A percentile compares a stretch with the other conserved stretches of the same genome.
Evolutionary conservation across 106 monocot species (phyloP).

Genomic region (Dendrobium nobile): DNA sequence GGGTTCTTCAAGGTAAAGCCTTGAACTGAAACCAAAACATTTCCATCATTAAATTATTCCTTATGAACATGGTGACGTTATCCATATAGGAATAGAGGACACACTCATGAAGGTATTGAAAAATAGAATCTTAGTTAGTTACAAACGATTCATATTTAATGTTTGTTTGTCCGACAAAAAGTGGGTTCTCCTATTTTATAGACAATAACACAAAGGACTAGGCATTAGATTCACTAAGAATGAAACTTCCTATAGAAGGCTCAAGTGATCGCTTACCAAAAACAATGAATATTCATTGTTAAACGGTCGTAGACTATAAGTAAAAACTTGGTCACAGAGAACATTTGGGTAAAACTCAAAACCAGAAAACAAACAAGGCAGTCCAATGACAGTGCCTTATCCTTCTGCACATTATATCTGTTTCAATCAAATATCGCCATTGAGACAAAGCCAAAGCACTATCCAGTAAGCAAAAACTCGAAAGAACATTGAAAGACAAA

Average conservation of each 20-base stretch:
- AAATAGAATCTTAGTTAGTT: not conserved
- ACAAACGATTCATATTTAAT: not conserved
- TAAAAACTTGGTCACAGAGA: not conserved
- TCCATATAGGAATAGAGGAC: not conserved
- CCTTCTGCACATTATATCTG: not conserved
- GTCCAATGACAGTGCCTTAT: not conserved
- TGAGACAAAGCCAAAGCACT: not conserved
- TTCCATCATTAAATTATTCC: not conserved
- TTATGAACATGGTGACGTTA: not conserved
- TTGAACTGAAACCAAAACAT: not conserved
- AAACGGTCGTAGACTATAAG: not conserved
- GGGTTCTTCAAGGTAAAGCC: not conserved
- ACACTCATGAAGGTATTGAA: not conserved
- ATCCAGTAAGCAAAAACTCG: not conserved
- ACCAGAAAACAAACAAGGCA: not conserved
- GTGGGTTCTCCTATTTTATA: not conserved
- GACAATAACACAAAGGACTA: not conserved
- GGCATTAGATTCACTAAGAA: not conserved
- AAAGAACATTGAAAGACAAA: not conserved
- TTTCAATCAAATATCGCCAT: not conserved
- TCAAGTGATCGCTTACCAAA: not conserved
- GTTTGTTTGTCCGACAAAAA: not conserved
- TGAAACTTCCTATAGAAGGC: not conserved
- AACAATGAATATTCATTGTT: not conserved
- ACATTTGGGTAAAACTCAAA: not conserved